These are phyloP conservation scores for Boletus insuetus DNA, from an alignment of 768 basidiomycete genomes.

Conservation along the genomic window DNA sequence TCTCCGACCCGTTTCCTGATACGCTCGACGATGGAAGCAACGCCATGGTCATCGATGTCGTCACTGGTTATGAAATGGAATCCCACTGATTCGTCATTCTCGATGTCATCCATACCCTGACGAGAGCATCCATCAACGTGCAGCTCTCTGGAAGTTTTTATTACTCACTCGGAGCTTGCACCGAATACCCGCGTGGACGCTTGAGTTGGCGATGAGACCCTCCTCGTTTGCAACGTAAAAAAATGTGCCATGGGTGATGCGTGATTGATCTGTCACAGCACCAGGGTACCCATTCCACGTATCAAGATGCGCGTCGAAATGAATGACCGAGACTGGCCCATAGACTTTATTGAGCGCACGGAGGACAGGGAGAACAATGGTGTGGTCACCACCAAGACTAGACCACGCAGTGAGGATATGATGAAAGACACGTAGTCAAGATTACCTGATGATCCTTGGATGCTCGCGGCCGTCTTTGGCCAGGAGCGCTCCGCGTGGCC, in stretches of 20 bases:
- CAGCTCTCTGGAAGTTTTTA: slow-evolving; percentile 11
- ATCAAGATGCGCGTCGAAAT: slow-evolving; percentile 78
- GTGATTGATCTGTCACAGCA: slow-evolving; percentile 53
- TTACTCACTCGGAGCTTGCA: slow-evolving; percentile 62
- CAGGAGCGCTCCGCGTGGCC: slow-evolving; percentile 32
- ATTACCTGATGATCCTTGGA: slow-evolving; percentile 68
- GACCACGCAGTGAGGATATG: background rate
- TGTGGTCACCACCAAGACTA: slow-evolving; percentile 81
- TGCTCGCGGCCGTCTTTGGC: slow-evolving; percentile 61
- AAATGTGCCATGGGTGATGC: slow-evolving; percentile 82
- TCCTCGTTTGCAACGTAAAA: slow-evolving; percentile 79
- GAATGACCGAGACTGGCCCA: slow-evolving; percentile 79
- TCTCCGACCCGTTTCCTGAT: slow-evolving; percentile 73
- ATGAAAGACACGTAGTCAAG: background rate
- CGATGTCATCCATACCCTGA: slow-evolving; percentile 36
- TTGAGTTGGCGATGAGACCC: slow-evolving; percentile 67
- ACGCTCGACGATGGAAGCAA: slow-evolving; percentile 62
- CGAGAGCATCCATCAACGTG: background rate
- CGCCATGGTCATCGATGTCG: slow-evolving; percentile 80
- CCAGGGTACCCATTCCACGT: slow-evolving; percentile 48
- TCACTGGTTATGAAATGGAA: slow-evolving; percentile 79
- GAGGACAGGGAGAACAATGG: slow-evolving; percentile 83
- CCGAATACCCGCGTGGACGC: slow-evolving; percentile 84
- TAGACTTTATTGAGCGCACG: slow-evolving; percentile 76
- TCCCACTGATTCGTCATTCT: slow-evolving; percentile 68